Percentiles rank a stretch among this genome's conserved stretches.
These are phyloP conservation scores for Tylopilus balloui DNA, from an alignment of 768 basidiomycete species.

Conservation along the genomic window DNA sequence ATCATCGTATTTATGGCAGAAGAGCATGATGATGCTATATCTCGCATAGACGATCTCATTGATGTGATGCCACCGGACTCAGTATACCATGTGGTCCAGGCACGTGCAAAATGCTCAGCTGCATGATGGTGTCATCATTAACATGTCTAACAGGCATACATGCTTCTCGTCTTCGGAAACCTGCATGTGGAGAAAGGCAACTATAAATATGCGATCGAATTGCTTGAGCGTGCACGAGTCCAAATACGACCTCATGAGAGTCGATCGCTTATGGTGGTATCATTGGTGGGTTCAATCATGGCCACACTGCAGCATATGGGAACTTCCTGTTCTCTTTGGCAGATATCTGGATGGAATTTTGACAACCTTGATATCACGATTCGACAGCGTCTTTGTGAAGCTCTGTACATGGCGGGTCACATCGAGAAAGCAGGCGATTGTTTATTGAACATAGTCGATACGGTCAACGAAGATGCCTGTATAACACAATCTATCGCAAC, in stretches of 20 bases:
- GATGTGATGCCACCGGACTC: neutral
- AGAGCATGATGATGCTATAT: neutral
- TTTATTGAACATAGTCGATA: neutral
- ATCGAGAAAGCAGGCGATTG: neutral
- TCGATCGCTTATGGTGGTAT: neutral
- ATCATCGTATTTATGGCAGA: neutral
- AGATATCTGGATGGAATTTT: neutral
- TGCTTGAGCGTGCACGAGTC: neutral
- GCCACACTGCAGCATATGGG: neutral
- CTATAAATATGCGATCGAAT: neutral
- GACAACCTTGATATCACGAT: too few species aligned
- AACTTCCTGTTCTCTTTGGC: neutral
- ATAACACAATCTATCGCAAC: neutral
- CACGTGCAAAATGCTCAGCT: neutral
- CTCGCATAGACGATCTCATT: neutral
- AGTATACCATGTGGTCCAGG: neutral
- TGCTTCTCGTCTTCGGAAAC: neutral
- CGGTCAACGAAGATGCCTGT: neutral
- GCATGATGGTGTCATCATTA: neutral
- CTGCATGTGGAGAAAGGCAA: neutral
- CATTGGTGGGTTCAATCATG: neutral
- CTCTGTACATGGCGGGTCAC: too few species aligned
- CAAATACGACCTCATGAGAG: neutral
- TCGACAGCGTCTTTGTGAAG: too few species aligned
- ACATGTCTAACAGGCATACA: neutral